Percentiles rank a stretch among this genome's conserved stretches.
These are phyloP conservation scores for Lactarius quietus DNA, from an alignment of 768 basidiomycete species.

Conservation along the genomic window DNA sequence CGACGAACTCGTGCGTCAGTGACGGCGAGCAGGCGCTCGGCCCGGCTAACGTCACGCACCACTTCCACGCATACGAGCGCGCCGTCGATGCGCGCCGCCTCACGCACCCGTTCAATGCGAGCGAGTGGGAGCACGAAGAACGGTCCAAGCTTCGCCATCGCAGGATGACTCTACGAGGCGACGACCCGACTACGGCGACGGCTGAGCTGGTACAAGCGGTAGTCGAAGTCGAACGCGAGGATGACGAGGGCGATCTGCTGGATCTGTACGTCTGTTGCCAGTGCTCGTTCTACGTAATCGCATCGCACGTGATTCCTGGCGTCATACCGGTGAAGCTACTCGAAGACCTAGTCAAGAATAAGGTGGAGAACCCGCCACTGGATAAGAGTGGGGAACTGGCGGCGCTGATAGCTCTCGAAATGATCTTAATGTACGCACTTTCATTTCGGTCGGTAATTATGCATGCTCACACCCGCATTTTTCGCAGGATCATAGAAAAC, in stretches of 20 bases:
- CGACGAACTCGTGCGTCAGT: constrained; percentile 50
- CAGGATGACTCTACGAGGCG: constrained; percentile 39
- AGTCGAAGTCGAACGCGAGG: constrained; percentile 32
- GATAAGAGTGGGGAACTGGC: constrained; percentile 55
- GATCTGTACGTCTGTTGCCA: constrained; percentile 86
- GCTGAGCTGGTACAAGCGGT: constrained; percentile 22
- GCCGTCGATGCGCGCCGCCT: constrained; percentile 69
- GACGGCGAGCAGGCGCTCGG: constrained; percentile 46
- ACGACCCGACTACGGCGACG: constrained; percentile 9
- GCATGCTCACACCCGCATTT: constrained; percentile 8
- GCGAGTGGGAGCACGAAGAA: constrained; percentile 55
- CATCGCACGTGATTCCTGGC: constrained; percentile 67
- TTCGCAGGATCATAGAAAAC: constrained; percentile 65
- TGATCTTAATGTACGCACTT: constrained; percentile 55
- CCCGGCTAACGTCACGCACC: constrained; percentile 63
- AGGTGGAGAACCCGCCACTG: constrained; percentile 50
- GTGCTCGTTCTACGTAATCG: constrained; percentile 71
- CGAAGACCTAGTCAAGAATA: constrained; percentile 63
- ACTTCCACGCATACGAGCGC: constrained; percentile 72
- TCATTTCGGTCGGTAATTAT: background rate
- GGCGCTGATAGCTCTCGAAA: constrained; percentile 59
- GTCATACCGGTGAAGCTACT: constrained; percentile 61
- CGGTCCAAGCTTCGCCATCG: constrained; percentile 52
- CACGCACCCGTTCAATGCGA: constrained; percentile 53
- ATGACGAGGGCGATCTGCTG: constrained; percentile 52